phyloP scores from a whole-genome alignment of 1,284 basidiomycete genomes.

The Heterobasidion occidentale region DNA sequence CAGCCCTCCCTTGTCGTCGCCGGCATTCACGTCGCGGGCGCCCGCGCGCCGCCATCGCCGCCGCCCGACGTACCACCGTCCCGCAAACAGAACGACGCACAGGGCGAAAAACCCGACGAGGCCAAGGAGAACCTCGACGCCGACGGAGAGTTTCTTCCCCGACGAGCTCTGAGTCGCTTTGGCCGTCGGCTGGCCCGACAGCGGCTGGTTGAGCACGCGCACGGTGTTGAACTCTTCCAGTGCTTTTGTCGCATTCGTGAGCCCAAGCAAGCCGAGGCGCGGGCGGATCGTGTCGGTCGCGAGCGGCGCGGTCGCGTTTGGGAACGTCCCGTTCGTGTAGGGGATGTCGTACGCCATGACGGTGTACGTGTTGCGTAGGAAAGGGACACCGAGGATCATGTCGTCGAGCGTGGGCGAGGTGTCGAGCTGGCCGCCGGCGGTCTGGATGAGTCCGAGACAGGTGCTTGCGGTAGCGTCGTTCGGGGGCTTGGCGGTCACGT shows the following conservation, averaged over 20 bases:
- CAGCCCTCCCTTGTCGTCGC: background rate
- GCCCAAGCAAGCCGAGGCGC: conserved; percentile 44
- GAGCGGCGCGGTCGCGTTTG: conserved; percentile 15
- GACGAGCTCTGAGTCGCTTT: background rate
- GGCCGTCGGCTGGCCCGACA: conserved; percentile 16
- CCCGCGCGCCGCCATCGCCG: conserved; percentile 14
- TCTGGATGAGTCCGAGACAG: conserved; percentile 63
- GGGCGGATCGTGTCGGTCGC: conserved; percentile 27
- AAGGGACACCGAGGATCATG: conserved; percentile 68
- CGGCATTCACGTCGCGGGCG: conserved; percentile 13
- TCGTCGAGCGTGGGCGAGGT: conserved; percentile 35
- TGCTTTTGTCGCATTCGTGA: conserved; percentile 52
- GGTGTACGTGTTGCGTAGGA: conserved; percentile 64
- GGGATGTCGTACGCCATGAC: conserved; percentile 60
- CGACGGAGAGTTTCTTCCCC: conserved; percentile 39
- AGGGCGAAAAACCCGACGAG: conserved; percentile 48
- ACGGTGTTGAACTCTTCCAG: conserved; percentile 59
- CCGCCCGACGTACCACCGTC: conserved; percentile 40
- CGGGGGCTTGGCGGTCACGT: conserved; percentile 40
- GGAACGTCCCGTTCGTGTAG: conserved; percentile 35
- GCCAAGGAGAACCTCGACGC: conserved; percentile 51
- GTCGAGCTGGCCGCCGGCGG: conserved; percentile 33
- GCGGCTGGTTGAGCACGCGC: conserved; percentile 50
- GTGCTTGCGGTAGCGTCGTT: conserved; percentile 28
- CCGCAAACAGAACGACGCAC: conserved; percentile 42